Base-by-base conservation (phyloP, 2,329 filamentous ascomycete genomes). In the Raffaelea albimanens region DNA sequence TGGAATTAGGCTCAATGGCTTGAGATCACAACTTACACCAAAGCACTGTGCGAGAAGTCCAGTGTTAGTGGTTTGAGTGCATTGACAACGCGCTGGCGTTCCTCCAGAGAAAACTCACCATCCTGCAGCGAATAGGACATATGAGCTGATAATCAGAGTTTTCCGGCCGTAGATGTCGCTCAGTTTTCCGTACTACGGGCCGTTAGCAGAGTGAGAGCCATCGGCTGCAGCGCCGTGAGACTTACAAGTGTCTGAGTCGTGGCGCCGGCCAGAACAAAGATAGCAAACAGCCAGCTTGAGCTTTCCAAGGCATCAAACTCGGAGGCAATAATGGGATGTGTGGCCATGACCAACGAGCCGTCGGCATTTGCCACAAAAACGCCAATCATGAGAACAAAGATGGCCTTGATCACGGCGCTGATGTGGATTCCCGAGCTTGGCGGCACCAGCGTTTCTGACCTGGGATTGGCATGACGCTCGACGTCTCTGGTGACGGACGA, bases 351-450 rank as follows among this genome's bases (percentile, higher is more conserved):
- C 0, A 87, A 65, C 1, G 79, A 82, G 0, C 67, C 64, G 56
- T 88, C 84, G 16, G 76, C 74, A 47, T 82, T 80, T 7, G 76
- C 74, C 13, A 85, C 75, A 54, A 87, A 85, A 14, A 83, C 77
- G 11, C 77, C 78, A 16, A 55, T 51, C 46, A 50, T 48, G 16
- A 55, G 45, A 9, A 55, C 53, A 2, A 49, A 22, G 3, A 55
- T 48, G 25, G 46, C 48, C 19, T 48, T 48, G 13, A 43, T 11
- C 2, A 53, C 39, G 2, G 40, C 34, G 11, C 19, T 29, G 5
- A 36, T 19, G 21, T n/a, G n/a, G 13, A 5, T 25, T 22, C 21
- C 44, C 16, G 4, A 10, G 36, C 11, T 46, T 8, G 40, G 13
- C 16, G 25, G 40, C 11, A 25, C 25, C 25, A 29, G 25, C 25